These are phyloP conservation scores for Pestalotiopsis sp. DNA, from an alignment of 2,329 filamentous ascomycete species.

Conservation along the genomic window DNA sequence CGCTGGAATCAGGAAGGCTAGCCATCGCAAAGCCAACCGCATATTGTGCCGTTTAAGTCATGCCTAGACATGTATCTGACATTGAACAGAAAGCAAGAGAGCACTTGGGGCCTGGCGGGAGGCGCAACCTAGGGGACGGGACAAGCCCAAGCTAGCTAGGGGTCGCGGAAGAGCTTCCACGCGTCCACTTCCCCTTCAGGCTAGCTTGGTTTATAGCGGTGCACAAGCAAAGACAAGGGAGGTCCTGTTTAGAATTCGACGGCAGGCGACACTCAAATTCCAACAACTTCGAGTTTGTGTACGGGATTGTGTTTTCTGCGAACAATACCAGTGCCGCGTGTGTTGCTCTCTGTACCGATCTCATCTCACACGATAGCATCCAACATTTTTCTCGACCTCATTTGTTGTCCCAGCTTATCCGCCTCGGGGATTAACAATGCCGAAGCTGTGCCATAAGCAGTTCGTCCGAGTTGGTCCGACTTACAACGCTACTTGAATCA, in stretches of 20 bases:
- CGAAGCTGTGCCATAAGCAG: not conserved
- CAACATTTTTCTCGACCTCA: no score
- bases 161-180: not conserved
- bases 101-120: no score
- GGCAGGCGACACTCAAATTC: no score
- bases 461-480: not conserved
- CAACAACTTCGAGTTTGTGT: no score
- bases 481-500: not conserved
- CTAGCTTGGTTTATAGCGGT: not conserved
- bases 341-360: no score
- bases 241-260: no score
- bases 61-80: not conserved
- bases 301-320: no score
- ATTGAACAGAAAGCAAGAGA: no score
- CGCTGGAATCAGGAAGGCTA: constrained; percentile 8
- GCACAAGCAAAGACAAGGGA: no score
- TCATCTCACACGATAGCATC: no score
- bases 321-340: no score
- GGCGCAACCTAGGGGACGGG: no score
- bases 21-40: constrained; percentile 14
- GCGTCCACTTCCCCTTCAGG: not conserved
- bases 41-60: constrained; percentile 9
- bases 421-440: not conserved
- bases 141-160: not conserved
- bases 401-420: not conserved